Evolutionary conservation across 352 stramenopile genomes (phyloP).

Genomic region (Blastocystis sp.): DNA sequence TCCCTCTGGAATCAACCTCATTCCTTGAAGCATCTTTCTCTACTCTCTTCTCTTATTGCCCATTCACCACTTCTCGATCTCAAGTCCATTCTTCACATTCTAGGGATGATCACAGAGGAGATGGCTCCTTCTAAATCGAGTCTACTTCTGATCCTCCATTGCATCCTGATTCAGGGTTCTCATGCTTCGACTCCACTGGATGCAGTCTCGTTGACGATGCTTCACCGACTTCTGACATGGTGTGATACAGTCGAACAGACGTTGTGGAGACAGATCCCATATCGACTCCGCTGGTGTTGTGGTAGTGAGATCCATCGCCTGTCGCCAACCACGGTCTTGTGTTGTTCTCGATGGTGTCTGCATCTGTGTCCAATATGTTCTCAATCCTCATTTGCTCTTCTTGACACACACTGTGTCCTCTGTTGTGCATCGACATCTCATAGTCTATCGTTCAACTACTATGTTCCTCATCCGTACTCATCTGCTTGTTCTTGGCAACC

Average conservation of each 20-base stretch:
- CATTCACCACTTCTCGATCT: not conserved
- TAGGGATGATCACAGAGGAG: not conserved
- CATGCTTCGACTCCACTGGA: not conserved
- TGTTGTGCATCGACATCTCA: not conserved
- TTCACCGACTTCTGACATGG: not conserved
- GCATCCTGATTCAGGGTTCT: not conserved
- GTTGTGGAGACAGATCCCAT: not conserved
- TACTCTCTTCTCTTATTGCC: not conserved
- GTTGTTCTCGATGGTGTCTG: not conserved
- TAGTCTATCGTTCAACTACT: not conserved
- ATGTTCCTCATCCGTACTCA: not conserved
- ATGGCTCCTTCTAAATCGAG: not conserved
- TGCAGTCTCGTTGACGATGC: not conserved
- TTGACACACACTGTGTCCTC: not conserved
- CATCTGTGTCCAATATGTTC: conserved; percentile 21
- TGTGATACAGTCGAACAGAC: not conserved
- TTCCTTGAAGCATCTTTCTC: not conserved
- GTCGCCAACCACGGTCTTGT: not conserved
- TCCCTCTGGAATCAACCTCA: not conserved
- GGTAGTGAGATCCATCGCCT: not conserved
- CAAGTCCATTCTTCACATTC: not conserved
- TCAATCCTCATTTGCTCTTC: not conserved
- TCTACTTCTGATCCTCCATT: not conserved
- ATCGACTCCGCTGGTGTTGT: not conserved
- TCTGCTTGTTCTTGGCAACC: not conserved